Evolutionary conservation across 2,329 filamentous ascomycete species (phyloP).

Genomic region (Cordyceps cicadae): DNA sequence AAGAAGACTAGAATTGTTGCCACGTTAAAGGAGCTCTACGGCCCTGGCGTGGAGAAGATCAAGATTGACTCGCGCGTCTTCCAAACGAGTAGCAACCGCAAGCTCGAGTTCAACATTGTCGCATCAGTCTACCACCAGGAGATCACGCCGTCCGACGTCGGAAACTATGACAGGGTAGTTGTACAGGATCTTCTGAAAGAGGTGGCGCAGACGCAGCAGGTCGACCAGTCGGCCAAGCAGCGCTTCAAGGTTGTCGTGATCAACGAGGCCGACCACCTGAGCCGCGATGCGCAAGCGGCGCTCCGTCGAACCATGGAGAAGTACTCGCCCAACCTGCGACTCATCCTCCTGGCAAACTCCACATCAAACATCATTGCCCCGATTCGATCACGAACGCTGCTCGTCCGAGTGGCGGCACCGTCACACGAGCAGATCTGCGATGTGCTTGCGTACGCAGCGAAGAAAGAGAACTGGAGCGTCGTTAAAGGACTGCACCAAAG

Average conservation of each 20-base stretch:
- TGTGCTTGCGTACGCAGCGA: constrained; percentile 61
- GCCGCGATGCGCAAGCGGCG: constrained; percentile 89
- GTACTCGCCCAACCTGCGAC: constrained; percentile 86
- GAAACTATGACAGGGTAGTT: constrained; percentile 91
- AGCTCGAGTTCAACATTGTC: constrained; percentile 98
- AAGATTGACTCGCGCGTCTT: constrained; percentile 98
- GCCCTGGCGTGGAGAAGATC: constrained; percentile 97
- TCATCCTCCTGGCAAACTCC: constrained; percentile 90
- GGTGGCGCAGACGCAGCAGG: constrained; percentile 96
- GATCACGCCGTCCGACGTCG: constrained; percentile 94
- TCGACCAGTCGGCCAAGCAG: constrained; percentile 85
- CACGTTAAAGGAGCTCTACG: constrained; percentile 90
- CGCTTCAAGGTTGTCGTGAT: constrained; percentile 98
- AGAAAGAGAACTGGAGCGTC: constrained; percentile 76
- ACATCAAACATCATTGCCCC: constrained; percentile 99
- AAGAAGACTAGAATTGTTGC: constrained; percentile 97
- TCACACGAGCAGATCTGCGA: constrained; percentile 75
- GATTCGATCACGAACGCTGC: constrained; percentile 81
- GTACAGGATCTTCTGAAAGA: constrained; percentile 94
- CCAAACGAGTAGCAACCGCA: constrained; percentile 89
- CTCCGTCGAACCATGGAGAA: constrained; percentile 97
- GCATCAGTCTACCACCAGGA: constrained; percentile 96
- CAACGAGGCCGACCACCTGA: constrained; percentile 94
- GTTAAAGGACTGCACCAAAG: constrained; percentile 68
- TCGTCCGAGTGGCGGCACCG: constrained; percentile 86